These are phyloP conservation scores for Pythium utonaiense DNA, from an alignment of 352 stramenopile genomes.

Conservation along the genomic window DNA sequence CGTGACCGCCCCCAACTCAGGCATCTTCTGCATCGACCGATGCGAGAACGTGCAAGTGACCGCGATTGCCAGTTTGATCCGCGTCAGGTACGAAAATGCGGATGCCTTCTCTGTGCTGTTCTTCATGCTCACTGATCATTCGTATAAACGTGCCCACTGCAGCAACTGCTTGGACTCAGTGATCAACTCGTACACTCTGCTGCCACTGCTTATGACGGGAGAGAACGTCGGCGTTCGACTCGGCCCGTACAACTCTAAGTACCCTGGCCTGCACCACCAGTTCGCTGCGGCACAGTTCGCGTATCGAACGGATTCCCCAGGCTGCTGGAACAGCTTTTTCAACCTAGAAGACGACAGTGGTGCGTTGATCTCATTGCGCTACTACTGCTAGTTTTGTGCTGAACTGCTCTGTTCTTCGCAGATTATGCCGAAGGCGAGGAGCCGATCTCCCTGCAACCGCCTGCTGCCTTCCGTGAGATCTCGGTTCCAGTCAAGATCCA, in stretches of 20 bases:
- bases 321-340: slow-evolving; percentile 64
- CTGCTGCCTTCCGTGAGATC: slow-evolving; percentile 59
- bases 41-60: slow-evolving; percentile 93
- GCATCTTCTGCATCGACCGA: slow-evolving; percentile 91
- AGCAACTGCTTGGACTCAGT: slow-evolving; percentile 93
- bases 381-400: not conserved
- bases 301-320: slow-evolving; percentile 42
- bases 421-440: slow-evolving; percentile 34
- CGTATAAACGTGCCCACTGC: slow-evolving; percentile 10
- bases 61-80: slow-evolving; percentile 78
- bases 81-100: slow-evolving; percentile 59
- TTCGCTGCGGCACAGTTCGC: slow-evolving; percentile 44
- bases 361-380: slow-evolving; percentile 24
- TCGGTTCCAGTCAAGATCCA: slow-evolving; percentile 64
- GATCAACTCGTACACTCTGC: slow-evolving; percentile 91
- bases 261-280: slow-evolving; percentile 86
- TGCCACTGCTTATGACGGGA: slow-evolving; percentile 89
- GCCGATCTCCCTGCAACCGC: slow-evolving; percentile 53
- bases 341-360: slow-evolving; percentile 69
- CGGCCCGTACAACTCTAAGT: slow-evolving; percentile 95
- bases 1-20: slow-evolving; percentile 91
- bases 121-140: not conserved
- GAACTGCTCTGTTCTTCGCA: too few species aligned
- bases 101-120: not conserved
- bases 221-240: slow-evolving; percentile 95